Percentiles rank a stretch among this genome's conserved stretches.
Conservation (phyloP, 805 yeast species). For the Candida insectorum region DNA sequence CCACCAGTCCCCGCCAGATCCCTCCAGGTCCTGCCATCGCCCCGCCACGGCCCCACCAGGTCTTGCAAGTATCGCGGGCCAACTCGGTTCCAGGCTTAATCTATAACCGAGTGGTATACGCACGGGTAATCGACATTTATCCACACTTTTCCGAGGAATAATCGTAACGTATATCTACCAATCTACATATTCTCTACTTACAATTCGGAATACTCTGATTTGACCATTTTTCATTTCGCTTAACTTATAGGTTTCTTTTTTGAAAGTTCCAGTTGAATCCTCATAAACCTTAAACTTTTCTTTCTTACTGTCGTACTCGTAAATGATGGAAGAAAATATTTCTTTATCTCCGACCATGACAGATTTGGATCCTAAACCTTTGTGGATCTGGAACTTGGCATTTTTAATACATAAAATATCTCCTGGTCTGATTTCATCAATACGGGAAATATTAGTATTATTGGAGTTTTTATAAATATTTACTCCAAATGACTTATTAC, state of each 20-base stretch:
- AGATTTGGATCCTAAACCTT: conserved; percentile 41
- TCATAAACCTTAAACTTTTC: conserved; percentile 68
- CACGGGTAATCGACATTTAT: too few relatives aligned
- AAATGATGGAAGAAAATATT: conserved; percentile 53
- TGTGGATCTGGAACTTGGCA: conserved; percentile 71
- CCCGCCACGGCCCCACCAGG: too few relatives aligned
- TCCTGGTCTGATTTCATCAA: conserved; percentile 73
- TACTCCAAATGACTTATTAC: conserved; percentile 70
- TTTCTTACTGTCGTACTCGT: conserved; percentile 73
- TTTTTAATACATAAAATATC: conserved; percentile 76
- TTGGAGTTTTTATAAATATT: conserved; percentile 54
- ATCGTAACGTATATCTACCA: conserved; percentile 64
- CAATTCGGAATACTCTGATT: conserved; percentile 73
- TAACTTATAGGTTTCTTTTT: conserved; percentile 60
- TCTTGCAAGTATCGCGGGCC: too few relatives aligned
- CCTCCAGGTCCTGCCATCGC: too few relatives aligned
- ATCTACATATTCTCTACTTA: conserved; percentile 67
- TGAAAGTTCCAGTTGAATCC: conserved; percentile 50
- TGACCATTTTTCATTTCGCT: conserved; percentile 76
- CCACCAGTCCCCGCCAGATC: too few relatives aligned
- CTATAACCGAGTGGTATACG: too few relatives aligned
- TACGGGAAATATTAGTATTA: conserved; percentile 40
- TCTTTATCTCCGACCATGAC: conserved; percentile 57
- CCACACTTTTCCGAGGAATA: not conserved
- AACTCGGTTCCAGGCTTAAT: too few relatives aligned